These are phyloP conservation scores for Cladosporium sp. DNA, from an alignment of 2,329 filamentous ascomycete genomes.

Conservation along the genomic window DNA sequence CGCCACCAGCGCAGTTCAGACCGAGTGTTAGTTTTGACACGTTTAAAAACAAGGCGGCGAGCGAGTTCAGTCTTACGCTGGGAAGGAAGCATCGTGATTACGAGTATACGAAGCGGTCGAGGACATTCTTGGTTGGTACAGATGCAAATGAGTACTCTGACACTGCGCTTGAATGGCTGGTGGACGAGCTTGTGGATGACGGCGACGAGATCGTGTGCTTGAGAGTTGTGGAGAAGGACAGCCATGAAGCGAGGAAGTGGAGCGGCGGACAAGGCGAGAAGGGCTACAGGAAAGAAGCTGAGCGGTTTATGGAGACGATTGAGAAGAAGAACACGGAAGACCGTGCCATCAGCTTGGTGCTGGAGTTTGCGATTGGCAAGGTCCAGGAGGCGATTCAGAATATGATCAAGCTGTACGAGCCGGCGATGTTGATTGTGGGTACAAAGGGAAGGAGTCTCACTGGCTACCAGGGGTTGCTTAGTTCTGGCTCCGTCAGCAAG, in stretches of 20 bases:
- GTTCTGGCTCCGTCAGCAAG: conserved; percentile 80
- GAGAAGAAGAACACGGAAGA: conserved; percentile 78
- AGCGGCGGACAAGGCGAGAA: conserved; percentile 48
- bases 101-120: conserved; percentile 73
- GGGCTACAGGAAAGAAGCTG: conserved; percentile 72
- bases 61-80: conserved; percentile 75
- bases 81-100: conserved; percentile 86
- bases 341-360: conserved; percentile 78
- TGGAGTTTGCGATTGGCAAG: conserved; percentile 88
- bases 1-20: conserved; percentile 56
- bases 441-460: conserved; percentile 82
- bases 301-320: conserved; percentile 71
- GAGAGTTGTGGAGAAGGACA: conserved; percentile 80
- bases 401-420: conserved; percentile 89
- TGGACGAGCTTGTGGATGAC: conserved; percentile 89
- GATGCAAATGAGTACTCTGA: conserved; percentile 92
- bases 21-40: conserved; percentile 74
- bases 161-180: conserved; percentile 86
- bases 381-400: conserved; percentile 87
- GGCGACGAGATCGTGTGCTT: conserved; percentile 92
- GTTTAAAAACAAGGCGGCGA: conserved; percentile 65
- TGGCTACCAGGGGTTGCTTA: conserved; percentile 81
- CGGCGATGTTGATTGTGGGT: conserved; percentile 86
- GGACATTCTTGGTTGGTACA: conserved; percentile 87
- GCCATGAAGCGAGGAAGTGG: conserved; percentile 57